Conservation (phyloP, 1,284 basidiomycete genomes). For the Ganoderma lucidum region DNA sequence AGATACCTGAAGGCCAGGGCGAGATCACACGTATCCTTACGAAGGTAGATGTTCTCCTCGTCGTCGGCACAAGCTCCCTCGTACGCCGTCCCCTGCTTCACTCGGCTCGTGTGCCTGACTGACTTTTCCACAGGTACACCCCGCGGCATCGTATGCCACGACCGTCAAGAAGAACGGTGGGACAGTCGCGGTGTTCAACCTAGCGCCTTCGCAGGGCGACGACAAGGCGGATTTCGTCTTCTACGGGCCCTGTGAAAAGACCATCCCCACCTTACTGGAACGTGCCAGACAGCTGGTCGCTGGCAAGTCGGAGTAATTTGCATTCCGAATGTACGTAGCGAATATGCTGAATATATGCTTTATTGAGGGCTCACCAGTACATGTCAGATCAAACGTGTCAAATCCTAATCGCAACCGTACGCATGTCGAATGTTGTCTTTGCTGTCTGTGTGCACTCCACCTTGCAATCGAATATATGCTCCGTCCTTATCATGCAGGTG, state of each 20-base stretch:
- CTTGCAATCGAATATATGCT: background rate
- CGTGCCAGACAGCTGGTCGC: background rate
- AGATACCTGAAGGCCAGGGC: constrained; percentile 50
- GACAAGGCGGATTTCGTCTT: constrained; percentile 46
- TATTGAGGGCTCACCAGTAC: background rate
- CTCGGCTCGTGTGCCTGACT: constrained; percentile 37
- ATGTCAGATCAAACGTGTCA: background rate
- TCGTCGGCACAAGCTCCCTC: constrained; percentile 66
- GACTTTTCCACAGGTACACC: constrained; percentile 37
- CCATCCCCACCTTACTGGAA: constrained; percentile 27
- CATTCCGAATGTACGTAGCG: too few species aligned
- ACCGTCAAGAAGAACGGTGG: constrained; percentile 34
- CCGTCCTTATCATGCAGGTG: background rate
- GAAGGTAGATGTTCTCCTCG: constrained; percentile 59
- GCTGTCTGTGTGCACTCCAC: background rate
- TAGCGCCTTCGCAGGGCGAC: constrained; percentile 44
- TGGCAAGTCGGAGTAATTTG: background rate
- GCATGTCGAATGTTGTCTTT: background rate
- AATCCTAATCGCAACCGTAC: background rate
- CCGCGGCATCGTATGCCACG: constrained; percentile 45
- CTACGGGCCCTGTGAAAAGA: constrained; percentile 47
- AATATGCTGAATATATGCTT: background rate
- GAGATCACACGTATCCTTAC: constrained; percentile 52
- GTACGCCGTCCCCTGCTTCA: constrained; percentile 42
- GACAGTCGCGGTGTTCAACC: constrained; percentile 52